Conservation (phyloP, 2,329 filamentous ascomycete species). For the Botrytis fragariae region DNA sequence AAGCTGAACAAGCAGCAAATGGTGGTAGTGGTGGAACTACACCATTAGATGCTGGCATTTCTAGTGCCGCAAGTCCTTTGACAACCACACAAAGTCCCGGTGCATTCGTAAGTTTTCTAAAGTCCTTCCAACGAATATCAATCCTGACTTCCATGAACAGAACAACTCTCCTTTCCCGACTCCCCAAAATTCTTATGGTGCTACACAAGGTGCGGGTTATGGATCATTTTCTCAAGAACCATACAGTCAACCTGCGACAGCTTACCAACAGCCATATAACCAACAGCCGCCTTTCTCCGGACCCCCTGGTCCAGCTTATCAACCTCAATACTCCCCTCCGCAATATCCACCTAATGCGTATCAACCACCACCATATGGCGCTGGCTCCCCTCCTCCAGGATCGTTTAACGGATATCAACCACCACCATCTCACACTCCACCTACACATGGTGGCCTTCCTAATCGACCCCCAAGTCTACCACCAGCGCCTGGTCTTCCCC, state of each 20-base stretch:
- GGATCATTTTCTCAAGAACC: conserved; percentile 40
- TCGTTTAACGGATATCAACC: conserved; percentile 45
- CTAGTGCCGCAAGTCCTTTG: conserved; percentile 46
- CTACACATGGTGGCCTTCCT: conserved; percentile 42
- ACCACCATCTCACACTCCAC: conserved; percentile 43
- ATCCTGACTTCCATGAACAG: conserved; percentile 28
- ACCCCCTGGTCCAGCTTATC: conserved; percentile 36
- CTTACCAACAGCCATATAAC: conserved; percentile 44
- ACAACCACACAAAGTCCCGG: conserved; percentile 49
- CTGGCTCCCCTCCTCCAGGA: conserved; percentile 41
- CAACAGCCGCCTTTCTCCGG: conserved; percentile 40
- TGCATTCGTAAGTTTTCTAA: conserved; percentile 54
- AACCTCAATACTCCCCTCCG: conserved; percentile 38
- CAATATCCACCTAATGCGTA: conserved; percentile 30
- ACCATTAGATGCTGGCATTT: conserved; percentile 39
- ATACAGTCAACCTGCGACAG: conserved; percentile 40
- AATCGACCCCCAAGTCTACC: conserved; percentile 54
- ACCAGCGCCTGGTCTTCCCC: conserved; percentile 56
- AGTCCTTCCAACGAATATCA: not conserved
- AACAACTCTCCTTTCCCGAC: conserved; percentile 37
- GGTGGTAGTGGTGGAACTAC: conserved; percentile 57
- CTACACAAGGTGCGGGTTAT: conserved; percentile 37
- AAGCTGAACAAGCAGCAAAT: conserved; percentile 58
- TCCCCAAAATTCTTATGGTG: conserved; percentile 33
- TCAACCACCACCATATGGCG: conserved; percentile 27